Conservation (phyloP, 2,329 filamentous ascomycete species). For the Sordariomycetes sp. region DNA sequence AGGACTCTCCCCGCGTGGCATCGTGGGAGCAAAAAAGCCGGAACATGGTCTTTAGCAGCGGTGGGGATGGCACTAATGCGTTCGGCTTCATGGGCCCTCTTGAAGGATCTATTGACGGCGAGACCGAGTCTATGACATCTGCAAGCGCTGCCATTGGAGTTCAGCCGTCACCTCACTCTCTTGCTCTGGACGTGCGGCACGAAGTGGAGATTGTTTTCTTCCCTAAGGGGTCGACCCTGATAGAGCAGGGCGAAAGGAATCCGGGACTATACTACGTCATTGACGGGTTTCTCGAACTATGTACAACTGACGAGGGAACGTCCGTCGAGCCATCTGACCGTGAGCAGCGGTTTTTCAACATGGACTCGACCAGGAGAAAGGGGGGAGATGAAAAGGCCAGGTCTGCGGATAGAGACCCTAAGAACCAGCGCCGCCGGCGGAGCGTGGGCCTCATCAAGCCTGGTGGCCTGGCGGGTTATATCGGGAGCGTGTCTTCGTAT, state of each 20-base stretch:
- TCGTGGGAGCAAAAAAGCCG: slow-evolving; percentile 74
- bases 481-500: slow-evolving; percentile 89
- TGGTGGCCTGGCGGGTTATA: slow-evolving; percentile 84
- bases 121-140: slow-evolving; percentile 75
- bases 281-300: slow-evolving; percentile 91
- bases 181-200: slow-evolving; percentile 71
- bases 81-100: slow-evolving; percentile 86
- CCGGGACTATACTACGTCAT: slow-evolving; percentile 96
- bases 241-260: slow-evolving; percentile 94
- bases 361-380: background rate
- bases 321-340: slow-evolving; percentile 6
- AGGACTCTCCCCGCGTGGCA: slow-evolving; percentile 72
- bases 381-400: background rate
- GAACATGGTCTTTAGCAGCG: slow-evolving; percentile 52
- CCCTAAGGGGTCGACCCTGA: slow-evolving; percentile 82
- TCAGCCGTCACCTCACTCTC: slow-evolving; percentile 48
- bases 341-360: background rate
- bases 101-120: slow-evolving; percentile 64
- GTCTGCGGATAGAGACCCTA: slow-evolving; percentile 17
- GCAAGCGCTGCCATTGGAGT: slow-evolving; percentile 47
- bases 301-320: slow-evolving; percentile 40
- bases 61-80: slow-evolving; percentile 42
- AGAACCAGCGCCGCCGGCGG: slow-evolving; percentile 36
- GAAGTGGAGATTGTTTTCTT: slow-evolving; percentile 98
- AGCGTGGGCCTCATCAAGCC: slow-evolving; percentile 89